phyloP scores from a whole-genome alignment of 306 rosid species.

The Gynostemma pentaphyllum region DNA sequence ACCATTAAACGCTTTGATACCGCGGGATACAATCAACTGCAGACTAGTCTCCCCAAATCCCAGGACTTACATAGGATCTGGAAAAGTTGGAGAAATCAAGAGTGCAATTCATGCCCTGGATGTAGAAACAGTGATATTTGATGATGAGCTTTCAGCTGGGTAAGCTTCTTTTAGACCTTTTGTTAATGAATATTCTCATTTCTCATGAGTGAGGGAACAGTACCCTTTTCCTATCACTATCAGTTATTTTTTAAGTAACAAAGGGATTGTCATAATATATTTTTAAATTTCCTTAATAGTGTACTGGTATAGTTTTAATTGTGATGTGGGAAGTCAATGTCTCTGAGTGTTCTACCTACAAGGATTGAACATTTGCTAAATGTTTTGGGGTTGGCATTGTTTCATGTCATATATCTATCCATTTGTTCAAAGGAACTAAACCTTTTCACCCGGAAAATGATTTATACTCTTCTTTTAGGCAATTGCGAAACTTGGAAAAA shows the following conservation, averaged over 20 bases:
- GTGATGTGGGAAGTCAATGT: neutral
- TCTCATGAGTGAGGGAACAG: neutral
- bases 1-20: neutral
- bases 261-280: neutral
- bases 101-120: constrained; percentile 66
- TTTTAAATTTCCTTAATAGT: neutral
- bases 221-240: neutral
- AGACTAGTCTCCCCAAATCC: constrained; percentile 78
- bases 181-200: neutral
- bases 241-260: neutral
- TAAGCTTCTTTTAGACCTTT: constrained; percentile 13
- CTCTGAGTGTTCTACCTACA: too few relatives aligned
- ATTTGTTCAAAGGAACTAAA: neutral
- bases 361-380: neutral
- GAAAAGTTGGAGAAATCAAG: constrained; percentile 91
- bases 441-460: neutral
- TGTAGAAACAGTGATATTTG: constrained; percentile 82
- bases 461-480: constrained; percentile 32
- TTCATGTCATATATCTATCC: neutral
- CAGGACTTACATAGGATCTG: constrained; percentile 90
- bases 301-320: neutral
- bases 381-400: neutral
- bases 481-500: constrained; percentile 87
- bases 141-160: constrained; percentile 97
- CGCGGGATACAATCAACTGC: constrained; percentile 16